Evolutionary conservation across 164 flowering plant species (phyloP).

Genomic region (Protea cynaroides): DNA sequence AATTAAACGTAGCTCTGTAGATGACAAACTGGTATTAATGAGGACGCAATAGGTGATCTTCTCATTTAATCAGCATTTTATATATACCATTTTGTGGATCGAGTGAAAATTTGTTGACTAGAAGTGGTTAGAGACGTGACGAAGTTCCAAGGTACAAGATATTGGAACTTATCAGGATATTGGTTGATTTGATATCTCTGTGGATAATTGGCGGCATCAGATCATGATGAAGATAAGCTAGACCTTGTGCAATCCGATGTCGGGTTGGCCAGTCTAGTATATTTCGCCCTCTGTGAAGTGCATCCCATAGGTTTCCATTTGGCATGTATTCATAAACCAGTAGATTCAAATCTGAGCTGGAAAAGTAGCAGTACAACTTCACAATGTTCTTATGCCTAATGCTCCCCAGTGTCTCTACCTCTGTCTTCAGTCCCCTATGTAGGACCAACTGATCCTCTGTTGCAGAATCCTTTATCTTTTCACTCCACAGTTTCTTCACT

Average conservation of each 20-base stretch:
- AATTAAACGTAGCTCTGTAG: too few relatives aligned
- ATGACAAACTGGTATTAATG: too few relatives aligned
- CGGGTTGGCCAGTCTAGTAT: constrained; percentile 81
- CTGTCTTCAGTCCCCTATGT: constrained; percentile 68
- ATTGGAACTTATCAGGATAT: too few relatives aligned
- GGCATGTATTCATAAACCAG: constrained; percentile 94
- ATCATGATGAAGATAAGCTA: constrained; percentile 95
- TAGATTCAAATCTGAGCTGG: constrained; percentile 54
- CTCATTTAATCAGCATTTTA: too few relatives aligned
- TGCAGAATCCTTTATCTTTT: constrained; percentile 39
- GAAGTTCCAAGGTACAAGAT: too few relatives aligned
- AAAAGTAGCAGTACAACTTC: constrained; percentile 75
- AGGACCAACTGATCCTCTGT: constrained; percentile 39
- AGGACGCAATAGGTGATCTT: too few relatives aligned
- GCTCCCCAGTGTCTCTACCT: constrained; percentile 90
- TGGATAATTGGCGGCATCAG: constrained; percentile 74
- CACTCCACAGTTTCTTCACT: constrained; percentile 75
- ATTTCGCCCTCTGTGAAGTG: constrained; percentile 55
- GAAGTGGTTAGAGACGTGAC: too few relatives aligned
- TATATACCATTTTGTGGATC: too few relatives aligned
- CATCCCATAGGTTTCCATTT: constrained; percentile 93
- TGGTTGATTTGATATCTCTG: constrained; percentile 91
- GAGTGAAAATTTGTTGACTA: too few relatives aligned
- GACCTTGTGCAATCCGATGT: constrained; percentile 71
- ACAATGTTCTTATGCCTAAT: constrained; percentile 96